Evolutionary conservation across 305 asterid species (phyloP), one percentile per base, ranked within the genome.

Genomic region (Solanum hybrid): DNA sequence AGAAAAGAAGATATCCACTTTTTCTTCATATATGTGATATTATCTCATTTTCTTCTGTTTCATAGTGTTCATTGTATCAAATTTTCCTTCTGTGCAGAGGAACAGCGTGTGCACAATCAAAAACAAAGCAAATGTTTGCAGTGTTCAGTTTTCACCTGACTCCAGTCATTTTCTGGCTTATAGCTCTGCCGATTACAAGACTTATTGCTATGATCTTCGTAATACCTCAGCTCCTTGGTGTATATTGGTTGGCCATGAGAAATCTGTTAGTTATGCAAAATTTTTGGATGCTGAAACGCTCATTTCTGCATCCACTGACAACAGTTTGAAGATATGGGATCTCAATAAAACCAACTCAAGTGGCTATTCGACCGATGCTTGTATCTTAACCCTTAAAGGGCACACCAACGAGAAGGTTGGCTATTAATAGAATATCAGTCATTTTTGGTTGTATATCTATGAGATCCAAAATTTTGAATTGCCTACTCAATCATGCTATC

Each of bases 231-330:
- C 77, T 86, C 99, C 99, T 76, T 95, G 98, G 98, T 96, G 98
- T 89, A 88, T 94, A 91, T 94, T 97, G 94, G 97, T 95, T 60
- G 99, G 99, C 89, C 99, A 97, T 76, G 95, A 92, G 91, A 97
- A 95, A 94, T 93, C 99, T 85, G 99, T 96, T 86, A 96, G 99
- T 92, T 95, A 95, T 89, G 96, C 96, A 5, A 97, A 94, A 92
- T 97, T 97, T 91, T 91, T 96, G 92, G 98, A 95, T 93, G 91
- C 96, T 27, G 95, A 89, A 90, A 95, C 97, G 7, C 91, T 97
- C 85, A 93, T 95, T 90, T 93, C 99, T 89, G 99, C 99, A 89
- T 97, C 99, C 88, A 96, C 98, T 4, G 99, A 97, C 93, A 97
- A 96, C 93, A 95, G 99, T 13, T 90, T 97, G 90, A 96, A 95